phyloP scores from a whole-genome alignment of 257 asterid genomes.

The Perilla frutescens region DNA sequence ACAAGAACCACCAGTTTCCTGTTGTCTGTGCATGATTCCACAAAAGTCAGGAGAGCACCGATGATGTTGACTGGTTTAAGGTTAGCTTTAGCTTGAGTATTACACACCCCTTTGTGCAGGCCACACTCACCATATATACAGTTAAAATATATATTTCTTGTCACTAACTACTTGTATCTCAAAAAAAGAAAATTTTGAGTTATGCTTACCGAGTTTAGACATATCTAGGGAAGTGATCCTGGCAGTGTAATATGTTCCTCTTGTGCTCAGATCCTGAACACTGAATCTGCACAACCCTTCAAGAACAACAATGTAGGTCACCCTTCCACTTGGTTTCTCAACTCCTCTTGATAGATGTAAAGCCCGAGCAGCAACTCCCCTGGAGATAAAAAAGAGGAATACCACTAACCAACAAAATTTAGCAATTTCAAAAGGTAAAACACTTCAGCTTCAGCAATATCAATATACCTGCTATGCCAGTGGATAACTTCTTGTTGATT shows the following conservation, averaged over 20 bases:
- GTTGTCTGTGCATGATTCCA: background rate
- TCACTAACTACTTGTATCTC: conserved; percentile 9
- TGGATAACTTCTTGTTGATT: conserved; percentile 84
- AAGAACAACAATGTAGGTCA: conserved; percentile 93
- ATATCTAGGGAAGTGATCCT: conserved; percentile 90
- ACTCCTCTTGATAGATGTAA: conserved; percentile 97
- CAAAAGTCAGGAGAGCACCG: conserved; percentile 13
- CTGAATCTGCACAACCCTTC: conserved; percentile 97
- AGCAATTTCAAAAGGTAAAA: conserved; percentile 26
- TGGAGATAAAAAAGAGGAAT: conserved; percentile 34
- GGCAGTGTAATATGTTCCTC: conserved; percentile 97
- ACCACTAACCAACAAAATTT: conserved; percentile 30
- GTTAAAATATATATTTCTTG: conserved; percentile 10
- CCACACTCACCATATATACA: conserved; percentile 20
- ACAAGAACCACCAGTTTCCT: background rate
- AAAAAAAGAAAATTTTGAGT: conserved; percentile 19
- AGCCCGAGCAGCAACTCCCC: conserved; percentile 98
- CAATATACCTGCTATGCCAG: conserved; percentile 84
- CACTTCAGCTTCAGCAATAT: conserved; percentile 28
- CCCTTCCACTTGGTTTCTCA: conserved; percentile 99
- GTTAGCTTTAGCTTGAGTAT: conserved; percentile 19
- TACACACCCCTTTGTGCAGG: conserved; percentile 3
- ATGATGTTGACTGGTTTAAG: conserved; percentile 18
- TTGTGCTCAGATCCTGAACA: conserved; percentile 95
- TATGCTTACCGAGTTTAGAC: conserved; percentile 74